Evolutionary conservation across 306 rosid genomes (phyloP).

Genomic region (Rosa rugosa): DNA sequence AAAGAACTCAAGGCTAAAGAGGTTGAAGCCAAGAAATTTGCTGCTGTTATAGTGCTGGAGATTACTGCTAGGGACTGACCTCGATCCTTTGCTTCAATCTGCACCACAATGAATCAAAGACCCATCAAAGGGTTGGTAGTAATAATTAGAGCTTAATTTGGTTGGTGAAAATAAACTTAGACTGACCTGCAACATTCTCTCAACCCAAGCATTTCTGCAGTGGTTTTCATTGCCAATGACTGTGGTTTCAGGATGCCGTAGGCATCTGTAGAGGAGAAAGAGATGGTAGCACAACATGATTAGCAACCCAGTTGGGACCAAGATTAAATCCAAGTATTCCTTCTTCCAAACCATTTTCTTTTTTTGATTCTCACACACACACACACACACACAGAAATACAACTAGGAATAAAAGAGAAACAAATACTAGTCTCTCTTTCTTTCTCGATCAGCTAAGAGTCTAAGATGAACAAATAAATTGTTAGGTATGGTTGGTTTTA

Average conservation of each 20-base stretch:
- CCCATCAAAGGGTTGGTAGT: neutral
- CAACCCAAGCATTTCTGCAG: slow-evolving; percentile 28
- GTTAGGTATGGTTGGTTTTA: slow-evolving; percentile 5
- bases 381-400: neutral
- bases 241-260: slow-evolving; percentile 20
- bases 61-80: slow-evolving; percentile 14
- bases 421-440: slow-evolving; percentile 1
- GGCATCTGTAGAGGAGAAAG: slow-evolving; percentile 11
- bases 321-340: slow-evolving; percentile 18
- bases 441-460: neutral
- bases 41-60: slow-evolving; percentile 20
- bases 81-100: slow-evolving; percentile 21
- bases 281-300: slow-evolving; percentile 22
- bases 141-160: neutral
- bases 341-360: slow-evolving; percentile 16
- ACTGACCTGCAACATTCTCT: slow-evolving; percentile 25
- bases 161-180: neutral
- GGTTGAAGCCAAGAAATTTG: slow-evolving; percentile 21
- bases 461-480: neutral
- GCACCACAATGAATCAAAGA: neutral
- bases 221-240: slow-evolving; percentile 18
- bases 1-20: slow-evolving; percentile 15
- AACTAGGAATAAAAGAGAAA: neutral
- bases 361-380: neutral
- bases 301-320: slow-evolving; percentile 20